Evolutionary conservation across 179 eudicot genomes (phyloP).

Genomic region (Drosera spatulata): DNA sequence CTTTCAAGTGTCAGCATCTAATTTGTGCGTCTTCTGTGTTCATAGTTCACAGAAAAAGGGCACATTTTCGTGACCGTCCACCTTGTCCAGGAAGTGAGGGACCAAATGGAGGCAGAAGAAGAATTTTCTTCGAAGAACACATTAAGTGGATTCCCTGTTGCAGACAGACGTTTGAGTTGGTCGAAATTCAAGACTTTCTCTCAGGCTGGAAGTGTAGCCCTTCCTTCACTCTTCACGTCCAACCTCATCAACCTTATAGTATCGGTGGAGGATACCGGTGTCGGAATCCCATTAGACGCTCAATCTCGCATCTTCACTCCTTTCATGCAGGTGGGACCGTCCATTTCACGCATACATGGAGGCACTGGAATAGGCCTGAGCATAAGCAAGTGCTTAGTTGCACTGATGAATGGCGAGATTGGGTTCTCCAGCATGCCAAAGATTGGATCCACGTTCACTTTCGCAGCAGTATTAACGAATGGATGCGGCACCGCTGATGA

Average conservation of each 20-base stretch:
- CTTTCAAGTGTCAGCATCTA: no score
- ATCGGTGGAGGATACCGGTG: constrained; percentile 85
- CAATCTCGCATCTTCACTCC: constrained; percentile 74
- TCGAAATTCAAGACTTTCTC: constrained; percentile 38
- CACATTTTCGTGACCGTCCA: constrained; percentile 74
- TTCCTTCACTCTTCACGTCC: constrained; percentile 19
- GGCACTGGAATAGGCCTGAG: constrained; percentile 91
- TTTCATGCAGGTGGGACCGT: constrained; percentile 81
- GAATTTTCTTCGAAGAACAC: constrained; percentile 37
- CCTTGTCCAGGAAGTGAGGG: constrained; percentile 64
- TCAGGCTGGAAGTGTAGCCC: constrained; percentile 22
- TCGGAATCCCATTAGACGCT: constrained; percentile 71
- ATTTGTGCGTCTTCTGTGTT: background rate
- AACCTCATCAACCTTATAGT: constrained; percentile 45
- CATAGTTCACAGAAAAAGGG: constrained; percentile 80
- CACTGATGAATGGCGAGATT: constrained; percentile 73
- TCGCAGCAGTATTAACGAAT: constrained; percentile 38
- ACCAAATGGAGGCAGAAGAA: constrained; percentile 32
- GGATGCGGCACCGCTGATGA: constrained; percentile 15
- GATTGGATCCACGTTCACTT: constrained; percentile 70
- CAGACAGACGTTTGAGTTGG: constrained; percentile 68
- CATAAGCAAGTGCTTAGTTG: constrained; percentile 83
- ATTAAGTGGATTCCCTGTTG: constrained; percentile 75
- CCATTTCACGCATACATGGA: constrained; percentile 49
- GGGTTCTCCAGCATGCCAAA: constrained; percentile 54